These are phyloP conservation scores for Solanum habrochaites DNA, from an alignment of 257 asterid species.

Conservation along the genomic window DNA sequence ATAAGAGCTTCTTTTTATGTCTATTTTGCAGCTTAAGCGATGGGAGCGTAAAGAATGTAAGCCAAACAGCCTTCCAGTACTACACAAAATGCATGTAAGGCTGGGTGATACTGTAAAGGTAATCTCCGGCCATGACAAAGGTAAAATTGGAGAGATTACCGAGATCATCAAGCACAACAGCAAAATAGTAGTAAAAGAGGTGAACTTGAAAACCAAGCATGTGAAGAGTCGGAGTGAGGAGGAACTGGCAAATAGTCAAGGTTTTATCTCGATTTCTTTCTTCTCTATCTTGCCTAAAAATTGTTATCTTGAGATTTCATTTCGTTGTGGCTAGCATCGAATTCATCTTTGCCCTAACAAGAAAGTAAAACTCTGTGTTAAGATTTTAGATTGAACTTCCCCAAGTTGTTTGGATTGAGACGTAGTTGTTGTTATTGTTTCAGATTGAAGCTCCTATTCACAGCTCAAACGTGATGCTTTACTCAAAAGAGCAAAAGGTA, in stretches of 20 bases:
- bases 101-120: slow-evolving; percentile 88
- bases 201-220: slow-evolving; percentile 94
- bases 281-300: neutral
- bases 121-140: slow-evolving; percentile 86
- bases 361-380: neutral
- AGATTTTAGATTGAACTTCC: slow-evolving; percentile 62
- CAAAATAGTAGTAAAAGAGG: slow-evolving; percentile 49
- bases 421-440: neutral
- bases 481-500: slow-evolving; percentile 69
- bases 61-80: slow-evolving; percentile 87
- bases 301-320: neutral
- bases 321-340: neutral
- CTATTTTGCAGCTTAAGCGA: slow-evolving; percentile 49
- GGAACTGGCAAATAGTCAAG: slow-evolving; percentile 85
- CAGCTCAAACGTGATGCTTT: slow-evolving; percentile 98
- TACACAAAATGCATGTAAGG: slow-evolving; percentile 88
- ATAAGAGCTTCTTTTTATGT: neutral
- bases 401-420: neutral
- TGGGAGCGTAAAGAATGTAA: slow-evolving; percentile 97
- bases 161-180: slow-evolving; percentile 70
- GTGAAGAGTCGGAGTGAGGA: slow-evolving; percentile 73
- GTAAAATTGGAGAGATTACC: slow-evolving; percentile 71
- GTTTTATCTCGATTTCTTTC: slow-evolving; percentile 16
- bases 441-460: slow-evolving; percentile 96
- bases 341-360: neutral